Evolutionary conservation across 345 rosid species (phyloP).

Genomic region (rapeseed (Brassica napus)): Da-Ae NC_063442.1:5661501-5662000

Average conservation of each 20-base stretch:
- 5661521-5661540: not conserved
- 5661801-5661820: not conserved
- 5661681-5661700: not conserved
- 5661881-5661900: not conserved
- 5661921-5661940: not conserved
- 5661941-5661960: not conserved
- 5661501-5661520: not conserved
- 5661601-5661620: slow-evolving; percentile 88
- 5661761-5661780: not conserved
- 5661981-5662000: not conserved
- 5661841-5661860: not conserved
- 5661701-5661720: not conserved
- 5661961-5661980: not conserved
- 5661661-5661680: not conserved
- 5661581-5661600: slow-evolving; percentile 75
- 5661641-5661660: slow-evolving; percentile 21
- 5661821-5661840: slow-evolving; percentile 4
- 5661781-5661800: not conserved
- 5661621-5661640: slow-evolving; percentile 88
- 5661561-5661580: slow-evolving; percentile 93
- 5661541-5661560: slow-evolving; percentile 94
- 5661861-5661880: not conserved
- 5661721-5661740: not conserved
- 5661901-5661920: not conserved
- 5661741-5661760: slow-evolving; percentile 13